Evolutionary conservation across 1,284 basidiomycete species (phyloP), one percentile per base, ranked within the genome.

Genomic region (Papiliotrema nemorosa): DNA sequence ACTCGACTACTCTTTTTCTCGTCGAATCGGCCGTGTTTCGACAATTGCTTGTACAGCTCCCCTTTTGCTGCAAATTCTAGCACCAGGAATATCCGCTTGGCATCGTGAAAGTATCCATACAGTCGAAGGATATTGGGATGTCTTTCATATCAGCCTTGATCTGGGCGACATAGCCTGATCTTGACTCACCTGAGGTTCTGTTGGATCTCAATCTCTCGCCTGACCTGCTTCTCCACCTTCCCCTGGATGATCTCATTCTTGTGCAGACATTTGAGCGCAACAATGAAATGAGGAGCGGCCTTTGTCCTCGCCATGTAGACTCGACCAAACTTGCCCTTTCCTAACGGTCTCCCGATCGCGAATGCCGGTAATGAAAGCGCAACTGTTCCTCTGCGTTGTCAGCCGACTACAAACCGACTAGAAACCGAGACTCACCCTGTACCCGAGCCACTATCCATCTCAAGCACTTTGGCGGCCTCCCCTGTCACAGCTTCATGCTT

Each of bases 261-360:
- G 81, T 97, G 96, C 53, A 97, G 80, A 61, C 90, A 93, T 76
- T 98, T 98, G 74, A 98, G 84, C 9, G 94, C 96, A 62, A 98
- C 84, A 67, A 97, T 96, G 78, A 92, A 98, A 56, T 84, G 83
- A 0, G 90, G 89, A 55, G 86, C 82, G 50, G 78, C 74, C 68
- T 91, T 92, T 3, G 96, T 98, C 45, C 94, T 85, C 36, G 96
- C 92, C 84, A 98, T 92, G 79, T 98, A 98, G 24, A 99, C 96
- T 0, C 92, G 88, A 0, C 96, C 96, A 64, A 98, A 99, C 77
- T 97, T 97, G 54, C 96, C 96, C 72, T 98, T 97, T 25, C 96
- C 96, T 0, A 99, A 82, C 2, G 92, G 91, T 9, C 91, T 83
- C 13, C 96, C 96, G 60, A 98, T 94, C 60, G 97, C 90, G 67